Base-by-base conservation (phyloP, 1,139 yeast species). In the Taphrina populina region DNA sequence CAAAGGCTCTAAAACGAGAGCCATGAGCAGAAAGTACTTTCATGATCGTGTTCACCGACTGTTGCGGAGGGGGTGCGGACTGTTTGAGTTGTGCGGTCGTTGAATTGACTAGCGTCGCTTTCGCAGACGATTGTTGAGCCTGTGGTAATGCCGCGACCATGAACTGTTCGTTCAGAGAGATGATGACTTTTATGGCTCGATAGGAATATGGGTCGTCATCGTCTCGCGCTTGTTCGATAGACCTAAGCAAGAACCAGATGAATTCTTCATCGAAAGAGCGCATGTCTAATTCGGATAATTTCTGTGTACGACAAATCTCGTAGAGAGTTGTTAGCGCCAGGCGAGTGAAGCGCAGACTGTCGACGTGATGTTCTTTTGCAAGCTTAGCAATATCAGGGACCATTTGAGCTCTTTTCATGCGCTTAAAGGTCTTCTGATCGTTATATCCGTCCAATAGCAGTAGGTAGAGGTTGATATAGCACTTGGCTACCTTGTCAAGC, bases 121-220 rank as follows among this genome's bases (percentile, higher is more conserved):
- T 21, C 39, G 44, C 17, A 5, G 59, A 51, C 13, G 46, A 23
- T 30, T 39, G 46, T 11, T 29, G 53, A 8, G 41, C 67, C 63
- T 62, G 76, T 63, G 15, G 75, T 75, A 37, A 76, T 75, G 64
- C 78, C 76, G 2, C 80, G 53, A 87, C 83, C 78, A 88, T 78
- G 67, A 80, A 88, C 67, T 88, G 96, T 66, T 88, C 96, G 67
- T 88, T 88, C 19, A 88, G 72, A 1, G 87, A 80, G 44, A 88
- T 71, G 7, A 88, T 69, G n/a, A 86, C 72, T 64, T 83, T 83
- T 71, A 88, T 83, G 63, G 83, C 82, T 37, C 86, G 80, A 62
- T 81, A 81, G 53, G 87, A 85, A 59, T 78, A 76, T 45, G 83
- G 77, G 61, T 81, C 83, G 59, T 81, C 59, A 40, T 70, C 79